Conservation (phyloP, 208 protist genomes). For the Acanthamoeba lenticulata region DNA sequence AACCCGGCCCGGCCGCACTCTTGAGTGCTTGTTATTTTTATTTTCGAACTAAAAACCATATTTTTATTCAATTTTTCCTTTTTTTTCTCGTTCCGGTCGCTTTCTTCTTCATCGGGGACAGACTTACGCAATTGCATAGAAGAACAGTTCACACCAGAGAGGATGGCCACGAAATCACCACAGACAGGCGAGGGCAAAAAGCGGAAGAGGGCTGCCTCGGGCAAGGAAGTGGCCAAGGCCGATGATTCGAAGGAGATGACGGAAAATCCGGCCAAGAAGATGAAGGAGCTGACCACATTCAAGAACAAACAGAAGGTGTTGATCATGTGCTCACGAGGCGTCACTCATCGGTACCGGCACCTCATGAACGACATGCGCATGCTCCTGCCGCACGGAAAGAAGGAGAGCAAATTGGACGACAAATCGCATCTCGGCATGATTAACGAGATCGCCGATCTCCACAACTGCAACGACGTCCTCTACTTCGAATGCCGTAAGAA, state of each 20-base stretch:
- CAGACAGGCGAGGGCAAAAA: not conserved
- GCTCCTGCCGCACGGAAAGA: constrained; percentile 95
- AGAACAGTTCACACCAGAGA: not conserved
- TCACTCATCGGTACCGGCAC: constrained; percentile 93
- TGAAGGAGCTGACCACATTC: constrained; percentile 14
- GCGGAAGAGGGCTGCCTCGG: not conserved
- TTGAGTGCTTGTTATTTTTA: not conserved
- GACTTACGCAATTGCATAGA: not conserved
- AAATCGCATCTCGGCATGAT: constrained; percentile 82
- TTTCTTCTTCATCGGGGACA: not conserved
- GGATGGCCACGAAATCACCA: not conserved
- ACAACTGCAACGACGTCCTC: constrained; percentile 94
- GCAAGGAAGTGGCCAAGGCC: not conserved
- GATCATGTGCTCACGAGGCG: constrained; percentile 92
- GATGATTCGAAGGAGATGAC: not conserved
- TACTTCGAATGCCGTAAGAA: constrained; percentile 91
- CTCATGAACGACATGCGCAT: constrained; percentile 93
- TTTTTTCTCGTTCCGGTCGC: not conserved
- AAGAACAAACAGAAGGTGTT: constrained; percentile 94
- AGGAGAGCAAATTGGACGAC: constrained; percentile 74
- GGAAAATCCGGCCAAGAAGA: not conserved
- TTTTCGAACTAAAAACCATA: not conserved
- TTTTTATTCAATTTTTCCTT: not conserved
- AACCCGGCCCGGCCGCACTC: not conserved
- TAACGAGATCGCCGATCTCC: constrained; percentile 92